phyloP scores from a whole-genome alignment of 306 rosid species.

The Spatholobus suberectus region DNA sequence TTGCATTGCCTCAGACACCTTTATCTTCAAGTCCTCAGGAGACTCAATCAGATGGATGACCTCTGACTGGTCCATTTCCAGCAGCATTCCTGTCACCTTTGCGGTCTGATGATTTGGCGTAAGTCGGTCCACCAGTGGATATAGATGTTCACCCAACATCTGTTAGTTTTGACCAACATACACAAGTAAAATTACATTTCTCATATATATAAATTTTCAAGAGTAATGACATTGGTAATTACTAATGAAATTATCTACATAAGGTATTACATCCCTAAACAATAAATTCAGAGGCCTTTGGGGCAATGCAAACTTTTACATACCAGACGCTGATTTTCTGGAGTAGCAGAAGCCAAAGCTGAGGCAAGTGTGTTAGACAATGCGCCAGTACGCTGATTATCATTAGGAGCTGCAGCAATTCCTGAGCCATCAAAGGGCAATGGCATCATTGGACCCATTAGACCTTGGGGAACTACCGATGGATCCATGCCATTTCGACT shows the following conservation, averaged over 20 bases:
- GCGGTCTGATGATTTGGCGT: constrained; percentile 54
- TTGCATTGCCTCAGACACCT: constrained; percentile 86
- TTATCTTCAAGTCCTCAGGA: constrained; percentile 75
- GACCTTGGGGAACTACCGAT: constrained; percentile 59
- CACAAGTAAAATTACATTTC: too few species aligned
- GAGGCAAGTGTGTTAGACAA: constrained; percentile 75
- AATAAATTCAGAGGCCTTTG: too few species aligned
- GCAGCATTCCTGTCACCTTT: constrained; percentile 90
- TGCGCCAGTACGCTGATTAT: constrained; percentile 53
- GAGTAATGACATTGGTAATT: neutral
- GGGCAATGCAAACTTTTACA: constrained; percentile 6
- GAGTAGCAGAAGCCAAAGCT: constrained; percentile 82
- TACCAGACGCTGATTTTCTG: constrained; percentile 79
- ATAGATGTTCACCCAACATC: constrained; percentile 88
- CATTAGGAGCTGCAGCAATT: constrained; percentile 52
- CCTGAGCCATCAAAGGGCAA: constrained; percentile 60
- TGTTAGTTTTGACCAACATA: constrained; percentile 37
- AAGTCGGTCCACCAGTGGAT: constrained; percentile 80
- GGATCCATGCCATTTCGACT: constrained; percentile 63
- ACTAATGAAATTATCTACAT: neutral
- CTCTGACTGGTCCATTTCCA: constrained; percentile 95
- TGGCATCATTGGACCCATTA: constrained; percentile 59
- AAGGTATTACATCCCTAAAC: too few species aligned
- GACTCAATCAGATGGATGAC: constrained; percentile 92
- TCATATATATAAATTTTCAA: neutral